Conservation (phyloP, 148 eudicot genomes). For the Diospyros kaki region DNA sequence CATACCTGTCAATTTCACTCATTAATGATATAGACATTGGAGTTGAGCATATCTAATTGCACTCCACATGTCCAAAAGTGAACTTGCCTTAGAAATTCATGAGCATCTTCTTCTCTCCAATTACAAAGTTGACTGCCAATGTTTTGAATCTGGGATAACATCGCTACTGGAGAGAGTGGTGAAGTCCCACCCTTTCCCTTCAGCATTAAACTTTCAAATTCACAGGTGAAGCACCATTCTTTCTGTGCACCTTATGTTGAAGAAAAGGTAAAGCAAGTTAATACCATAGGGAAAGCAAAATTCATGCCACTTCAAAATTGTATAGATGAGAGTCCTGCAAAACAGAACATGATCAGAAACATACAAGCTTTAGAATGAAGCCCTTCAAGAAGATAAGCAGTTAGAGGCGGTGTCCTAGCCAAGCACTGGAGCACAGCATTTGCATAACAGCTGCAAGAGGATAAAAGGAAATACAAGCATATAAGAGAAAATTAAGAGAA, state of each 20-base stretch:
- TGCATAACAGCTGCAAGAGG: constrained; percentile 72
- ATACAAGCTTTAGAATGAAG: constrained; percentile 82
- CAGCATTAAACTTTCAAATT: constrained; percentile 55
- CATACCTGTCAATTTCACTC: constrained; percentile 47
- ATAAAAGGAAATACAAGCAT: background rate
- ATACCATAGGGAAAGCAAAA: background rate
- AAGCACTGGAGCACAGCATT: constrained; percentile 86
- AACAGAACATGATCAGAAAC: constrained; percentile 19
- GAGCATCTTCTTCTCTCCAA: constrained; percentile 92
- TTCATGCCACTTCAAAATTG: background rate
- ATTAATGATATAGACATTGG: background rate
- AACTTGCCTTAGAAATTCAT: constrained; percentile 76
- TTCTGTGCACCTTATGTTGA: constrained; percentile 47
- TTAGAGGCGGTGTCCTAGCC: constrained; percentile 81
- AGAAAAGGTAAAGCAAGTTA: constrained; percentile 10
- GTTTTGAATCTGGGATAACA: constrained; percentile 61
- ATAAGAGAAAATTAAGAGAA: background rate
- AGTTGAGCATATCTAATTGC: too few relatives aligned
- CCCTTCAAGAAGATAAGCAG: constrained; percentile 81
- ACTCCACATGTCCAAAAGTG: background rate
- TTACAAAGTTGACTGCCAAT: constrained; percentile 61
- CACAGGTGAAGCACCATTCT: constrained; percentile 89
- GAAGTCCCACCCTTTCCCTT: constrained; percentile 50
- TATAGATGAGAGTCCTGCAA: background rate
- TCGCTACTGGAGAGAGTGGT: constrained; percentile 55